Evolutionary conservation across 345 rosid genomes (phyloP).

Genomic region (Arabis hirsuta): DNA sequence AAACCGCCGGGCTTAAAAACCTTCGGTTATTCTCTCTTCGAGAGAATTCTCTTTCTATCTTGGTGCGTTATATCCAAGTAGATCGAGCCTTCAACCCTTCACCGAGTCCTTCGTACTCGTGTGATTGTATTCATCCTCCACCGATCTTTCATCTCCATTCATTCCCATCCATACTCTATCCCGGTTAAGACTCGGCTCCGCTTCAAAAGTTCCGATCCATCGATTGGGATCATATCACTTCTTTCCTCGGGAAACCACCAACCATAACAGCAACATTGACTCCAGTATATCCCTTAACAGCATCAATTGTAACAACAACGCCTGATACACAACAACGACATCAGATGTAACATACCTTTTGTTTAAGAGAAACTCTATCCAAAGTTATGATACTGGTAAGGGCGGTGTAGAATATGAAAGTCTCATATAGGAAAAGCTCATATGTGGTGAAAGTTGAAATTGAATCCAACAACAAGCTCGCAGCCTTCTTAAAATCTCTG

Average conservation of each 20-base stretch:
- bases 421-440: slow-evolving; percentile 92
- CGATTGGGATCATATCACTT: too few relatives aligned
- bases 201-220: too few relatives aligned
- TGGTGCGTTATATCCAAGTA: too few relatives aligned
- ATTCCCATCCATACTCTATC: too few relatives aligned
- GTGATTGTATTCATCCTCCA: too few relatives aligned
- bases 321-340: slow-evolving; percentile 59
- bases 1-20: too few relatives aligned
- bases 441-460: slow-evolving; percentile 98
- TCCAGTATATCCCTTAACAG: slow-evolving; percentile 91
- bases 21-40: too few relatives aligned
- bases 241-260: slow-evolving; percentile 99
- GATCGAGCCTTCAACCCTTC: too few relatives aligned
- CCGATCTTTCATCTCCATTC: too few relatives aligned
- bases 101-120: too few relatives aligned
- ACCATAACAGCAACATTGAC: slow-evolving; percentile 95
- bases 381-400: slow-evolving; percentile 91
- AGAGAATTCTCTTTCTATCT: too few relatives aligned
- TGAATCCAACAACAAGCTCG: slow-evolving; percentile 85
- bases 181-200: too few relatives aligned
- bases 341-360: slow-evolving; percentile 85
- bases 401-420: slow-evolving; percentile 94
- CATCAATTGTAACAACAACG: slow-evolving; percentile 97
- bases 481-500: slow-evolving; percentile 87
- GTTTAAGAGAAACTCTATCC: slow-evolving; percentile 96